phyloP scores from a whole-genome alignment of 2,329 filamentous ascomycete genomes.

The Cryphonectria radicalis region DNA sequence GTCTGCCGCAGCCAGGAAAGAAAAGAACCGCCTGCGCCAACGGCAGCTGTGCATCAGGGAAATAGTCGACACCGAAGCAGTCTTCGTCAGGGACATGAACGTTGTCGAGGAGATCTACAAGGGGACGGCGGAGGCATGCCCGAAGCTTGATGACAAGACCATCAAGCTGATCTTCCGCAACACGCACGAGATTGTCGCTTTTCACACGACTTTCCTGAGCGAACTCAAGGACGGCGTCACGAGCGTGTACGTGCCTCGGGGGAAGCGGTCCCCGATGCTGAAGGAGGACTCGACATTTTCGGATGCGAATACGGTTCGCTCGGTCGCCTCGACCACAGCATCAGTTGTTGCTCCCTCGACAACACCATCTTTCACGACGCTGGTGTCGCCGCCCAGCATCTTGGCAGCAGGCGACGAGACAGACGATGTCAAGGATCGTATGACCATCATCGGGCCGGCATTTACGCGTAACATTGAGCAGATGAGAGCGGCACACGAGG shows the following conservation, averaged over 20 bases:
- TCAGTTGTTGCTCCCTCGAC: conserved; percentile 33
- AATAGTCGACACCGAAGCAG: conserved; percentile 87
- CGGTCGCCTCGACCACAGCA: conserved; percentile 42
- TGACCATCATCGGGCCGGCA: conserved; percentile 56
- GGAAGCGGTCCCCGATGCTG: conserved; percentile 47
- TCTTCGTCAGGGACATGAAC: conserved; percentile 93
- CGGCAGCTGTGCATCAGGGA: conserved; percentile 88
- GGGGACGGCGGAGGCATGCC: conserved; percentile 81
- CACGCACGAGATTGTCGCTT: conserved; percentile 85
- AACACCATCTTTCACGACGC: conserved; percentile 28
- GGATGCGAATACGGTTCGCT: conserved; percentile 40
- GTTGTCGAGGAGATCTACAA: conserved; percentile 98
- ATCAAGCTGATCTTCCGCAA: conserved; percentile 92
- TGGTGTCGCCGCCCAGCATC: conserved; percentile 29
- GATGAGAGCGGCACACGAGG: conserved; percentile 65
- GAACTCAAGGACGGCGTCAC: conserved; percentile 79
- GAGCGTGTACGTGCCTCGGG: conserved; percentile 75
- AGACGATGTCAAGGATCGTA: conserved; percentile 57
- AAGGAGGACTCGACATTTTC: conserved; percentile 38
- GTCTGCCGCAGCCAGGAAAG: conserved; percentile 52
- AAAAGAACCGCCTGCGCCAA: conserved; percentile 75
- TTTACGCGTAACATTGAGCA: conserved; percentile 61
- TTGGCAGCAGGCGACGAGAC: conserved; percentile 46
- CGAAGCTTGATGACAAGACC: conserved; percentile 79
- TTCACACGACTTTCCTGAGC: conserved; percentile 79